Percentiles rank a stretch among this genome's conserved stretches.
phyloP scores from a whole-genome alignment of 768 basidiomycete species.

The Favolaschia claudopus region DNA sequence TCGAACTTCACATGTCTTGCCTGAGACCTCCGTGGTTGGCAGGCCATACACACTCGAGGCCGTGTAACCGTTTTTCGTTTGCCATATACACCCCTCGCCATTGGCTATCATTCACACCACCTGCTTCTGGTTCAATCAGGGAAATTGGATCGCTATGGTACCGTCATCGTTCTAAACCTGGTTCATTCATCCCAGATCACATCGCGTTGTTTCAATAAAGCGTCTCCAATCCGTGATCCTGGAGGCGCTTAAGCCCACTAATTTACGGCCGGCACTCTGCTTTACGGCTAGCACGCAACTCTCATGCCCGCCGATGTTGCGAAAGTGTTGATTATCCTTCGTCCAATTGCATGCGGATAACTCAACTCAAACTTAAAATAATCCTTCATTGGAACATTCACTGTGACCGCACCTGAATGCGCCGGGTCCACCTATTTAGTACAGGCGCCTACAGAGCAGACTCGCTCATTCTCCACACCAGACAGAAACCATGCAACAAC shows the following conservation, averaged over 20 bases:
- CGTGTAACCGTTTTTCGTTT: constrained; percentile 18
- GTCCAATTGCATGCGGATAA: constrained; percentile 56
- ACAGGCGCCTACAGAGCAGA: too few species aligned
- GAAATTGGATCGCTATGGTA: constrained; percentile 16
- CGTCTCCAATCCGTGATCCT: constrained; percentile 13
- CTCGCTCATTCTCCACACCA: constrained; percentile 18
- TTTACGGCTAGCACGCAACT: constrained; percentile 25
- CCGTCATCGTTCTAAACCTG: constrained; percentile 7
- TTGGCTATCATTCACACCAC: constrained; percentile 27
- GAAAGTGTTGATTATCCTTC: constrained; percentile 34
- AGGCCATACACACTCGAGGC: constrained; percentile 12
- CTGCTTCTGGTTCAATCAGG: constrained; percentile 17
- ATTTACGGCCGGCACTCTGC: constrained; percentile 20
- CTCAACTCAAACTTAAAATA: constrained; percentile 71
- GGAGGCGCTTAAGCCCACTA: constrained; percentile 5
- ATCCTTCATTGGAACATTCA: constrained; percentile 51
- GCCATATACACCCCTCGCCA: constrained; percentile 19
- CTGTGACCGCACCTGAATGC: constrained; percentile 26
- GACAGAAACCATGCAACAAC: constrained; percentile 65
- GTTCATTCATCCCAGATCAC: constrained; percentile 20
- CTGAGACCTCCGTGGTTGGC: constrained; percentile 12
- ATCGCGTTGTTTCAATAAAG: constrained; percentile 5
- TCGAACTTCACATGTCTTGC: constrained; percentile 24
- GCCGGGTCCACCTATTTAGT: constrained; percentile 24
- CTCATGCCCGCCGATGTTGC: constrained; percentile 26